These are phyloP conservation scores for Prototheca wickerhamii DNA, from an alignment of 163 green algal species.

Conservation along the genomic window DNA sequence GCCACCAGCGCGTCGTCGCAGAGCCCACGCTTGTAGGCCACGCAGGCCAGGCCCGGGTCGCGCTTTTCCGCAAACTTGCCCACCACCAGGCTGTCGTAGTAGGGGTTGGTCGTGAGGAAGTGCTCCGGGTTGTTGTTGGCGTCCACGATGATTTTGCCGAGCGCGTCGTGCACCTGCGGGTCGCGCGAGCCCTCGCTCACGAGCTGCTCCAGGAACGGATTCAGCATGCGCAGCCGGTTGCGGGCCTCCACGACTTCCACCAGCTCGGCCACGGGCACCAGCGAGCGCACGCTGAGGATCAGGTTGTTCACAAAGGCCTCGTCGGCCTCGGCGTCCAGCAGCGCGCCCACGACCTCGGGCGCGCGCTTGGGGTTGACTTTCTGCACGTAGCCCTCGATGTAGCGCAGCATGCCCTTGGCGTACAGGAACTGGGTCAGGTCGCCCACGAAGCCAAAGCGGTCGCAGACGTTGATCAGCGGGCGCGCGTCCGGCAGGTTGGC, in stretches of 20 bases:
- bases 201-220: constrained; percentile 94
- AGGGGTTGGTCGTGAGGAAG: constrained; percentile 99
- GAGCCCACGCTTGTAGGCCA: constrained; percentile 93
- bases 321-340: constrained; percentile 91
- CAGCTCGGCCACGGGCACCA: constrained; percentile 91
- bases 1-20: constrained; percentile 95
- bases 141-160: constrained; percentile 99
- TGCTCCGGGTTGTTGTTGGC: constrained; percentile 99
- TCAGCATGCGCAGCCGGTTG: constrained; percentile 86
- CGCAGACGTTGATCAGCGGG: constrained; percentile 99
- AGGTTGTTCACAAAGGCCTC: constrained; percentile 97
- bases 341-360: constrained; percentile 76
- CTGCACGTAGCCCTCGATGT: constrained; percentile 99
- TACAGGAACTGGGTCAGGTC: constrained; percentile 96
- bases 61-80: constrained; percentile 97
- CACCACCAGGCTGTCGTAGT: constrained; percentile 94
- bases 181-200: constrained; percentile 77
- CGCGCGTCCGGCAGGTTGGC: constrained; percentile 92
- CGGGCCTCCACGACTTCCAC: constrained; percentile 84
- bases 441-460: constrained; percentile 82
- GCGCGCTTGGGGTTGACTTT: constrained; percentile 60
- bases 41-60: constrained; percentile 92
- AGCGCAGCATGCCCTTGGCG: constrained; percentile 93
- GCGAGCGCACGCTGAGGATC: constrained; percentile 89
- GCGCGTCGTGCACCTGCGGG: constrained; percentile 82